Base-by-base conservation (phyloP, 2,329 filamentous ascomycete species). In the Ambrosiella xylebori region DNA sequence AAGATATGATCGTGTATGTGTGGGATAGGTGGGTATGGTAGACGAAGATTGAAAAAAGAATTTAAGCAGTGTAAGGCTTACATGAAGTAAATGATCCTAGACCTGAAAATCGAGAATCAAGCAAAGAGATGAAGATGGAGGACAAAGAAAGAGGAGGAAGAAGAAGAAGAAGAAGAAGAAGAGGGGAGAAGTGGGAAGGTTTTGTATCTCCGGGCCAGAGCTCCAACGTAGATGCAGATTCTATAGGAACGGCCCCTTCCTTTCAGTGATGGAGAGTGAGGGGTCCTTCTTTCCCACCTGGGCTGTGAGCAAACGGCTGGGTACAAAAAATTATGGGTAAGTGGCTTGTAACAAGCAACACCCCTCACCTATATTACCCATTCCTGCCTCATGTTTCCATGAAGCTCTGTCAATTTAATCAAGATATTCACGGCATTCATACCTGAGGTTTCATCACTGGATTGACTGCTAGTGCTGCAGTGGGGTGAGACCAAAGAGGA, bases 71-170 rank as follows among this genome's bases (percentile, higher is more conserved):
- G 35, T 45, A 44, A n/a, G 36, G 58, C 59, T 61, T 58, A 61
- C 59, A 56, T 58, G 53, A 55, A 56, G 53, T 59, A 53, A 60
- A 57, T 60, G 59, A 60, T 60, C 59, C 59, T 39, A 54, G 57
- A 58, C 57, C 57, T 61, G 17, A 52, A 57, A 54, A 59, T 58
- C 53, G 57, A 61, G 45, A 58, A 57, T 49, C 54, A 61, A 60
- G 47, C 36, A 59, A 56, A 49, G 47, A 27, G 27, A 27, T 27
- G 27, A 27, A 3, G 19, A 39, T 38, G 44, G 54, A 52, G 59
- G 60, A 62, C 55, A 56, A 63, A 51, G 59, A 55, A 60, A 47
- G 56, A 59, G 62, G 54, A 62, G 47, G 59, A 58, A 59, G 59
- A 53, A 58, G 53, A 62, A 50, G 59, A 58, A 59, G 59, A 53